These are phyloP conservation scores for Scleroderma bovista DNA, from an alignment of 768 basidiomycete species.

Conservation along the genomic window DNA sequence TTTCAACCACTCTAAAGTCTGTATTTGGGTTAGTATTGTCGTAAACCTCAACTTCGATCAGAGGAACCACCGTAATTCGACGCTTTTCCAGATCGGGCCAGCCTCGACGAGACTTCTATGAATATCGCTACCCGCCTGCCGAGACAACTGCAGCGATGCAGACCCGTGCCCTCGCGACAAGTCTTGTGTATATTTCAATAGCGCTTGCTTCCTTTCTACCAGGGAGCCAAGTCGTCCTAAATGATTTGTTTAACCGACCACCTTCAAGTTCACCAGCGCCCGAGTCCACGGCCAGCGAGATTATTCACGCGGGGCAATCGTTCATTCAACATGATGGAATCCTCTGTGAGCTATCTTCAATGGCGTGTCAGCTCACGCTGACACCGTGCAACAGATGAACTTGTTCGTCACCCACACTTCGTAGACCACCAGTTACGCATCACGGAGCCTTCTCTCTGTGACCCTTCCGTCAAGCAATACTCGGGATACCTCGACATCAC, in stretches of 20 bases:
- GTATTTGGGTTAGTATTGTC: too few species aligned
- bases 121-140: too few species aligned
- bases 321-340: constrained; percentile 69
- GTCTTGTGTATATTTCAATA: constrained; percentile 30
- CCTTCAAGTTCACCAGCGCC: too few species aligned
- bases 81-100: too few species aligned
- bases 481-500: constrained; percentile 82
- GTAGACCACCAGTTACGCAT: constrained; percentile 55
- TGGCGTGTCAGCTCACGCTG: neutral
- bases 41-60: too few species aligned
- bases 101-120: too few species aligned
- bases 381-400: constrained; percentile 42
- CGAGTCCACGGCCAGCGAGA: constrained; percentile 40
- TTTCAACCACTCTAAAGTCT: too few species aligned
- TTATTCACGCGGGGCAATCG: constrained; percentile 52
- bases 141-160: constrained; percentile 44
- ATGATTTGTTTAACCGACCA: neutral
- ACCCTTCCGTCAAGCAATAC: constrained; percentile 65
- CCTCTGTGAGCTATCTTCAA: constrained; percentile 49
- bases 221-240: constrained; percentile 41
- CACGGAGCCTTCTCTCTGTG: constrained; percentile 69
- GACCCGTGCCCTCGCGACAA: constrained; percentile 28
- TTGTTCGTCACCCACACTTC: constrained; percentile 48
- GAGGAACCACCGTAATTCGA: too few species aligned
- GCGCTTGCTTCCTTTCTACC: constrained; percentile 35